Percentiles rank a stretch among this genome's conserved stretches.
These are phyloP conservation scores for Periconia macrospinosa DNA, from an alignment of 2,329 filamentous ascomycete species.

Conservation along the genomic window DNA sequence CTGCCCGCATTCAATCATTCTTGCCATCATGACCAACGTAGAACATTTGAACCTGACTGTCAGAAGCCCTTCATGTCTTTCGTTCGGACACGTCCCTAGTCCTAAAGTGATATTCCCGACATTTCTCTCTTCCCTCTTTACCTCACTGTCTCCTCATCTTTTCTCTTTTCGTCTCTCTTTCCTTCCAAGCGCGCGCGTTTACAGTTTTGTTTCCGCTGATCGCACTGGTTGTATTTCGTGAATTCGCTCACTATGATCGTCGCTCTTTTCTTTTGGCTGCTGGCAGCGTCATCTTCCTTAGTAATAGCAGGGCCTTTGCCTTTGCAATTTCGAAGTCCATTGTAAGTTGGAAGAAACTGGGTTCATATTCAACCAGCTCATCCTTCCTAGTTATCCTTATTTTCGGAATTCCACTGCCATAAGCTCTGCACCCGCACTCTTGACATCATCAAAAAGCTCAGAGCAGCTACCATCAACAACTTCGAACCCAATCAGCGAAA, in stretches of 20 bases:
- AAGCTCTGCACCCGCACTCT: slow-evolving; percentile 24
- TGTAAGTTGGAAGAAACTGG: slow-evolving; percentile 28
- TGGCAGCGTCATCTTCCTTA: slow-evolving; percentile 37
- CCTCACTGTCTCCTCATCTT: slow-evolving; percentile 10
- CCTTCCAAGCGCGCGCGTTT: slow-evolving; percentile 23
- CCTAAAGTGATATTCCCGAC: background rate
- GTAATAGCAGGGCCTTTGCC: slow-evolving; percentile 40
- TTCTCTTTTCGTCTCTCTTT: slow-evolving; percentile 24
- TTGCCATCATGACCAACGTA: slow-evolving; percentile 5
- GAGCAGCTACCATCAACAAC: background rate
- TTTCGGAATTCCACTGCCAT: slow-evolving; percentile 10
- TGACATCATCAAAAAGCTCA: background rate
- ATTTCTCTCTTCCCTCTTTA: background rate
- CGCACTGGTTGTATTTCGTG: background rate
- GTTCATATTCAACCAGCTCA: background rate
- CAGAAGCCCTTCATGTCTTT: slow-evolving; percentile 1
- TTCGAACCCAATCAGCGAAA: slow-evolving; percentile 1
- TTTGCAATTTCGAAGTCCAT: slow-evolving; percentile 19
- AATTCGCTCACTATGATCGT: slow-evolving; percentile 21
- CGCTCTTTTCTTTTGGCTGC: slow-evolving; percentile 33
- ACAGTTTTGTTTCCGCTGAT: background rate
- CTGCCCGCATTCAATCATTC: slow-evolving; percentile 28
- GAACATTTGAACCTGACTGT: too few species aligned
- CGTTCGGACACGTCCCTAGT: slow-evolving; percentile 10
- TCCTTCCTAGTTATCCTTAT: slow-evolving; percentile 22